Evolutionary conservation across 805 yeast genomes (phyloP).

Genomic region (Nakazawaea siamensis): DNA sequence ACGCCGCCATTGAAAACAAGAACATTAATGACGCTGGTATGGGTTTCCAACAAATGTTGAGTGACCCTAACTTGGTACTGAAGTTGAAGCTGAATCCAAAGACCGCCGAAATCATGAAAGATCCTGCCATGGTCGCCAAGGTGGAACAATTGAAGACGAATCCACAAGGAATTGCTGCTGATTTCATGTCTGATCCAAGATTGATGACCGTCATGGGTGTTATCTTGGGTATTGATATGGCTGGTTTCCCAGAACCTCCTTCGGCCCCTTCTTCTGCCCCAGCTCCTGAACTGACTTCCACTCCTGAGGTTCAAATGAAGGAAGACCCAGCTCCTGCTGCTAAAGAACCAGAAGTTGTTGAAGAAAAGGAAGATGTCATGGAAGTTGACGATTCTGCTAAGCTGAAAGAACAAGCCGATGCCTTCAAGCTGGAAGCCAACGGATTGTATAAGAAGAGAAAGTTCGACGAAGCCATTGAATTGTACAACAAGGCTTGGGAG

Average conservation of each 20-base stretch:
- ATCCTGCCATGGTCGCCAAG: conserved; percentile 74
- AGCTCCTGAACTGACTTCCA: conserved; percentile 17
- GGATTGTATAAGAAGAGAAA: conserved; percentile 74
- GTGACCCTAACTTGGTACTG: conserved; percentile 70
- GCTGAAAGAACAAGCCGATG: conserved; percentile 48
- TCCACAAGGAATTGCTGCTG: conserved; percentile 68
- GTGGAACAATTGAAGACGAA: conserved; percentile 51
- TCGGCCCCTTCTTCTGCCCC: conserved; percentile 16
- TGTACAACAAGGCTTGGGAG: conserved; percentile 83
- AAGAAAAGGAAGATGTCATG: conserved; percentile 19
- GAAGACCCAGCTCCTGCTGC: conserved; percentile 10
- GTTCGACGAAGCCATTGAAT: conserved; percentile 87
- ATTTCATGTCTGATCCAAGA: conserved; percentile 73
- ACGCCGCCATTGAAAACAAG: conserved; percentile 25
- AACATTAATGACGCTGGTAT: conserved; percentile 42
- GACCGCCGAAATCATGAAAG: conserved; percentile 80
- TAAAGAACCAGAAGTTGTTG: conserved; percentile 20
- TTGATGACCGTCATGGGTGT: conserved; percentile 84
- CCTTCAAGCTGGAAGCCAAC: conserved; percentile 80
- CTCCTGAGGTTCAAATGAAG: conserved; percentile 18
- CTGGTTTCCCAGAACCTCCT: conserved; percentile 21
- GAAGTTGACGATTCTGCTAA: conserved; percentile 25
- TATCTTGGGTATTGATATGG: conserved; percentile 73
- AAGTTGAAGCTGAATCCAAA: conserved; percentile 78
- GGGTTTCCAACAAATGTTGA: conserved; percentile 72